Percentiles rank a stretch among this genome's conserved stretches.
Evolutionary conservation across 2,329 filamentous ascomycete genomes (phyloP).

Genomic region (Penicillium sp.): DNA sequence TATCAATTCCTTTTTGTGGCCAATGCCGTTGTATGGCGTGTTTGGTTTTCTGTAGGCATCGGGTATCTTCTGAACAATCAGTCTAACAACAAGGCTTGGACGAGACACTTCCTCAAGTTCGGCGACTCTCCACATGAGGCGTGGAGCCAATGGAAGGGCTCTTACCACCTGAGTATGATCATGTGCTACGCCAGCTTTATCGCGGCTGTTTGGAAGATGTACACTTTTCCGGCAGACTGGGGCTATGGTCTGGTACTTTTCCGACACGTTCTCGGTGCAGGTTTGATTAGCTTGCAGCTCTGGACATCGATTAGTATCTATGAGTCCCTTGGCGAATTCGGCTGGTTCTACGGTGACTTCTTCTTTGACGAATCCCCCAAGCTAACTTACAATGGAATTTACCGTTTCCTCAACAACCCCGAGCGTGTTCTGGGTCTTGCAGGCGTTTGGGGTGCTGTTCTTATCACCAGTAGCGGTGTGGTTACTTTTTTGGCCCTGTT

Average conservation of each 20-base stretch:
- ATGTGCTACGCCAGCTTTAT: conserved; percentile 89
- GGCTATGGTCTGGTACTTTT: conserved; percentile 81
- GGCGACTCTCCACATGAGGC: conserved; percentile 89
- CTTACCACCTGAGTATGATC: conserved; percentile 90
- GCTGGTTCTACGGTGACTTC: conserved; percentile 99
- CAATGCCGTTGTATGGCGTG: conserved; percentile 79
- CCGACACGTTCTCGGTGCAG: conserved; percentile 81
- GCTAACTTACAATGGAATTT: conserved; percentile 94
- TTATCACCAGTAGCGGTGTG: conserved; percentile 87
- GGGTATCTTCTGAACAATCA: conserved; percentile 84
- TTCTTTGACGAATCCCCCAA: conserved; percentile 91
- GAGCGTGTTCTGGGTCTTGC: conserved; percentile 92
- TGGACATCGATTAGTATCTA: conserved; percentile 96
- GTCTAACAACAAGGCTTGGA: conserved; percentile 92
- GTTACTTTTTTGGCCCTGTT: conserved; percentile 86
- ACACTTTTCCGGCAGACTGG: conserved; percentile 84
- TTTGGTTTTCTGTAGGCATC: conserved; percentile 91
- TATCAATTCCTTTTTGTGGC: conserved; percentile 80
- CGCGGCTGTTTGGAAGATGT: conserved; percentile 96
- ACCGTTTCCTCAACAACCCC: conserved; percentile 96
- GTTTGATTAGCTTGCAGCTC: conserved; percentile 81
- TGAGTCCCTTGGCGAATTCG: conserved; percentile 93
- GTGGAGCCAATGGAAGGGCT: conserved; percentile 96
- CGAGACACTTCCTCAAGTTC: conserved; percentile 95
- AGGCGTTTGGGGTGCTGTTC: conserved; percentile 91